Conservation (phyloP, 495 filamentous ascomycete species). For the Aspergillus cristatus region DNA sequence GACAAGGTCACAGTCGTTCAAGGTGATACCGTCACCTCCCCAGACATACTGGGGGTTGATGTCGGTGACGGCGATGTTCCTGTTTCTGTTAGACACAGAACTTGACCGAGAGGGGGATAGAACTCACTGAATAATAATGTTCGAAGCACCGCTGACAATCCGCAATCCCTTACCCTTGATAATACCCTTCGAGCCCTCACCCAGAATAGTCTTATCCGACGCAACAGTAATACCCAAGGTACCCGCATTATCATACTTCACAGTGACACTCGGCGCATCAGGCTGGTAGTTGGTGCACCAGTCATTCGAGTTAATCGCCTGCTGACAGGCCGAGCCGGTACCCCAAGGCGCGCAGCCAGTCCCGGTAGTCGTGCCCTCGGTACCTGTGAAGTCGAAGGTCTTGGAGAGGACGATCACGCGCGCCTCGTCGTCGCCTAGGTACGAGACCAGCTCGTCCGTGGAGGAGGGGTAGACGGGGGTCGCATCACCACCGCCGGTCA, state of each 20-base stretch:
- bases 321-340: constrained; percentile 29
- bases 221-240: constrained; percentile 27
- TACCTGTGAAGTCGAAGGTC: constrained; percentile 30
- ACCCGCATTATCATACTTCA: constrained; percentile 35
- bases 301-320: constrained; percentile 40
- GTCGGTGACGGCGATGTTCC: constrained; percentile 39
- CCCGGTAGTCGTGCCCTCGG: constrained; percentile 25
- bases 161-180: constrained; percentile 36
- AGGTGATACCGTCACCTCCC: constrained; percentile 40
- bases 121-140: constrained; percentile 36
- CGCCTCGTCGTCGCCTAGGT: constrained; percentile 16
- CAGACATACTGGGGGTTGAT: constrained; percentile 42
- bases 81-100: not conserved
- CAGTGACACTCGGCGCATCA: constrained; percentile 15
- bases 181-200: constrained; percentile 24
- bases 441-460: constrained; percentile 24
- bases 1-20: constrained; percentile 31
- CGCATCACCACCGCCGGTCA: constrained; percentile 25
- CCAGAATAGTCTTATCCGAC: constrained; percentile 35
- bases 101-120: not conserved
- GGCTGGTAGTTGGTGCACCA: constrained; percentile 33
- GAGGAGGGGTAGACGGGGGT: constrained; percentile 21
- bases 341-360: constrained; percentile 35
- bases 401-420: constrained; percentile 24
- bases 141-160: constrained; percentile 30